A percentile compares a stretch with the other conserved stretches of the same genome.
These are phyloP conservation scores for Brassica hybrid DNA, from an alignment of 441 rosid species.

Conservation along the genomic window DNA sequence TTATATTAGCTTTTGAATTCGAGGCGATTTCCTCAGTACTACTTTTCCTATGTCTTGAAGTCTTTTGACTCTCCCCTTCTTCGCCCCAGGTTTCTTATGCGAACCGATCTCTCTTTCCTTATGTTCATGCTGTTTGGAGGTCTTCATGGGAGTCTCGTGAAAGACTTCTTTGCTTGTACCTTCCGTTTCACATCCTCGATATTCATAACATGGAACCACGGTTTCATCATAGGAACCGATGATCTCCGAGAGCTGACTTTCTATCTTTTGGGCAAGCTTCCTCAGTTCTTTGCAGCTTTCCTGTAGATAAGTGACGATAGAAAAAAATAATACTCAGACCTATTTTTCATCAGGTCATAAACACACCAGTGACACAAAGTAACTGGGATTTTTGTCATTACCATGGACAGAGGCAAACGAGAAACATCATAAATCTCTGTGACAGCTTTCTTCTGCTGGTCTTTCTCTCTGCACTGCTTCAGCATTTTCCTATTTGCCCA, in stretches of 20 bases:
- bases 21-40: conserved; percentile 29
- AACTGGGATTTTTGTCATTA: conserved; percentile 7
- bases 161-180: conserved; percentile 5
- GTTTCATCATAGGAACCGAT: conserved; percentile 18
- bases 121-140: conserved; percentile 26
- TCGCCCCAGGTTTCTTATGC: conserved; percentile 9
- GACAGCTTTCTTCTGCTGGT: conserved; percentile 28
- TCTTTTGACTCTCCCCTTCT: conserved; percentile 20
- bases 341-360: conserved; percentile 12
- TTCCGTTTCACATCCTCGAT: conserved; percentile 14
- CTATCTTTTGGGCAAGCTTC: conserved; percentile 26
- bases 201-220: conserved; percentile 15
- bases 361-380: conserved; percentile 9
- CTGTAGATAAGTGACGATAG: conserved; percentile 7
- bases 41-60: conserved; percentile 23
- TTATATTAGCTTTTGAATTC: conserved; percentile 8
- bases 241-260: conserved; percentile 36
- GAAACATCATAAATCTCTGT: conserved; percentile 27
- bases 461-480: conserved; percentile 36
- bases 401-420: conserved; percentile 38
- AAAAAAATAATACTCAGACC: conserved; percentile 11
- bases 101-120: conserved; percentile 9
- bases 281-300: conserved; percentile 42
- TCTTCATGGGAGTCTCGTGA: conserved; percentile 11
- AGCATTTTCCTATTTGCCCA: conserved; percentile 29